phyloP scores from a whole-genome alignment of 2,329 filamentous ascomycete species.

The Aspergillus transmontanensis region DNA sequence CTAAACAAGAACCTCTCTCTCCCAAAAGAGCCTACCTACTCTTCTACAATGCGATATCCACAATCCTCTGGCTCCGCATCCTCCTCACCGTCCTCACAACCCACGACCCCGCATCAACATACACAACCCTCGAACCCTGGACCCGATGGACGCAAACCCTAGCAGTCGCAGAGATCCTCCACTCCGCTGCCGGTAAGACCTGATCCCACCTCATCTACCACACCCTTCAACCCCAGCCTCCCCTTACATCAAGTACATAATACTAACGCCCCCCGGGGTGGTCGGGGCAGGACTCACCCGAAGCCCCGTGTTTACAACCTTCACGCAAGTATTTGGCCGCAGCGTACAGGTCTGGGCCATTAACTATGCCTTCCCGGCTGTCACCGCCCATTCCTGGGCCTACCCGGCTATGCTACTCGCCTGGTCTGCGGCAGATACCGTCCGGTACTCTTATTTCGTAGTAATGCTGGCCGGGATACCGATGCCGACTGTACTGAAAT shows the following conservation, averaged over 20 bases:
- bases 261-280: too few relatives aligned
- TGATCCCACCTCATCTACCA: neutral
- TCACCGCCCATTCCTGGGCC: slow-evolving; percentile 20
- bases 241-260: neutral
- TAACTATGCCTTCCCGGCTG: slow-evolving; percentile 26
- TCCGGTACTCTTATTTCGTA: slow-evolving; percentile 31
- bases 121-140: slow-evolving; percentile 28
- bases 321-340: slow-evolving; percentile 33
- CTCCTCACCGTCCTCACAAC: slow-evolving; percentile 19
- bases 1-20: neutral
- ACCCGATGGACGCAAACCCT: slow-evolving; percentile 30
- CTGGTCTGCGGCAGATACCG: slow-evolving; percentile 30
- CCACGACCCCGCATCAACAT: slow-evolving; percentile 14
- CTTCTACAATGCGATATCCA: slow-evolving; percentile 27
- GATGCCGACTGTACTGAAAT: slow-evolving; percentile 22
- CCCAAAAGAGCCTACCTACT: slow-evolving; percentile 24
- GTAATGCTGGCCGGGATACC: slow-evolving; percentile 21
- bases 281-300: slow-evolving; percentile 24
- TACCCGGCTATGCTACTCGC: slow-evolving; percentile 31
- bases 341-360: slow-evolving; percentile 37
- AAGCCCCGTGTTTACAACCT: slow-evolving; percentile 32
- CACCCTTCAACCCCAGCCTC: too few relatives aligned
- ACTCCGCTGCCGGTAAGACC: slow-evolving; percentile 26
- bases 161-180: slow-evolving; percentile 29
- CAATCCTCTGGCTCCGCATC: slow-evolving; percentile 29